Evolutionary conservation across 768 basidiomycete species (phyloP).

Genomic region (Ramaria sp.): DNA sequence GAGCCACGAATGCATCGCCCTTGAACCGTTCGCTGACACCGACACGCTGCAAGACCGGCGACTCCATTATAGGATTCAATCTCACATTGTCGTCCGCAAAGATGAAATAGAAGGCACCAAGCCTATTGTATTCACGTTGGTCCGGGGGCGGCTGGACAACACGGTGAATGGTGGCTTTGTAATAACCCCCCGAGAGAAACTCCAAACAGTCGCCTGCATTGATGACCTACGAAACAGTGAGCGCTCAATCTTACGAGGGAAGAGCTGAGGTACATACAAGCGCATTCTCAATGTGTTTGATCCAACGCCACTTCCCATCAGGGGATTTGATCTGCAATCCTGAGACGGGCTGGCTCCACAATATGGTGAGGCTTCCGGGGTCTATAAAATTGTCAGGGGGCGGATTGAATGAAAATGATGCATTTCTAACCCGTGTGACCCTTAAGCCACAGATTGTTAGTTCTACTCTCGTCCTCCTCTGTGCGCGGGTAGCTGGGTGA

Average conservation of each 20-base stretch:
- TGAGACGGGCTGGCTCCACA: slow-evolving; percentile 52
- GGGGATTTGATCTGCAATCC: slow-evolving; percentile 45
- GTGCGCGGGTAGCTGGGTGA: slow-evolving; percentile 36
- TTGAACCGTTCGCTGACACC: slow-evolving; percentile 28
- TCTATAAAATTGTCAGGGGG: no score
- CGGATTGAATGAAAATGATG: no score
- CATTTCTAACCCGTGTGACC: slow-evolving; percentile 39
- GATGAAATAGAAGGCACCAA: slow-evolving; percentile 51
- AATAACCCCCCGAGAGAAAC: slow-evolving; percentile 51
- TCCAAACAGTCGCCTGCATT: slow-evolving; percentile 52
- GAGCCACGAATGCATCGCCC: slow-evolving; percentile 27
- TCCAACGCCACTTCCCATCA: slow-evolving; percentile 47
- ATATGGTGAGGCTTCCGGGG: slow-evolving; percentile 43
- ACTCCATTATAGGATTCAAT: slow-evolving; percentile 34
- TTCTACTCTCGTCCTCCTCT: slow-evolving; percentile 37
- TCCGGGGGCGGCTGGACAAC: slow-evolving; percentile 49
- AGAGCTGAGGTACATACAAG: slow-evolving; percentile 30
- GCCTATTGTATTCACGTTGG: slow-evolving; percentile 37
- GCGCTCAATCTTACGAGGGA: background rate
- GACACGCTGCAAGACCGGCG: slow-evolving; percentile 36
- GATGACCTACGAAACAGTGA: slow-evolving; percentile 25
- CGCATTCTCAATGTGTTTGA: slow-evolving; percentile 47
- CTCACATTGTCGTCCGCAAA: slow-evolving; percentile 39
- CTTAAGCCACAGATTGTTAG: slow-evolving; percentile 48
- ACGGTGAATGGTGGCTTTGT: slow-evolving; percentile 49